Conservation (phyloP, 2,329 filamentous ascomycete species). For the Trichoderma aggressivum region DNA sequence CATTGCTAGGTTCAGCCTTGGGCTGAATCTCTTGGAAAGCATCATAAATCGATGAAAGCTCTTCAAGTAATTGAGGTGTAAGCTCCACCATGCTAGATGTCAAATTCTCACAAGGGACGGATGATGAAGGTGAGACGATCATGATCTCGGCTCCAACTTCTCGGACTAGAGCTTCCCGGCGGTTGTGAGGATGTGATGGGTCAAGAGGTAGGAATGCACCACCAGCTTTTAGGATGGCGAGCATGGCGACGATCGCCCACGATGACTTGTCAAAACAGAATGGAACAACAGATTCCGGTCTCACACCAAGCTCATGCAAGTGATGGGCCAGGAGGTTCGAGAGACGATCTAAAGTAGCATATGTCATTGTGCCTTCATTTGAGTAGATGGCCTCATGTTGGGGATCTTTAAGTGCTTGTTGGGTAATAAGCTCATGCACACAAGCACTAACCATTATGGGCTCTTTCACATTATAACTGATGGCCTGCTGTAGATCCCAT, state of each 20-base stretch:
- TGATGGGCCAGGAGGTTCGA: constrained; percentile 1
- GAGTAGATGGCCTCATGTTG: constrained; percentile 18
- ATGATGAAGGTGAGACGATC: constrained; percentile 6
- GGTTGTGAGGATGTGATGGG: constrained; percentile 17
- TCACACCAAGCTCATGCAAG: constrained; percentile 25
- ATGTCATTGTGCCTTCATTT: neutral
- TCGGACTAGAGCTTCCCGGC: constrained; percentile 8
- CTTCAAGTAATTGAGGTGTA: neutral
- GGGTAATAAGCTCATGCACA: constrained; percentile 20
- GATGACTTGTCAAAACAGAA: constrained; percentile 24
- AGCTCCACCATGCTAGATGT: constrained; percentile 1
- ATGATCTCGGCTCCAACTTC: constrained; percentile 16
- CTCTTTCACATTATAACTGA: neutral
- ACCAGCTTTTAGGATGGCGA: constrained; percentile 30
- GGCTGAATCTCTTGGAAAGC: neutral
- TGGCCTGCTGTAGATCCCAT: constrained; percentile 8
- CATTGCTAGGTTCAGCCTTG: neutral
- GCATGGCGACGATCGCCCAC: constrained; percentile 24
- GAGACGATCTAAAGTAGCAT: constrained; percentile 9
- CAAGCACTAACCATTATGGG: constrained; percentile 27
- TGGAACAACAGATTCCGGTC: constrained; percentile 22
- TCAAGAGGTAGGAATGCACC: constrained; percentile 29
- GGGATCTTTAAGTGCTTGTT: constrained; percentile 5
- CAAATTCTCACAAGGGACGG: neutral
- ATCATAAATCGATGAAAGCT: neutral